Percentiles rank a stretch among this genome's conserved stretches.
phyloP scores from a whole-genome alignment of 306 rosid species.

The Malus orientalis region DNA sequence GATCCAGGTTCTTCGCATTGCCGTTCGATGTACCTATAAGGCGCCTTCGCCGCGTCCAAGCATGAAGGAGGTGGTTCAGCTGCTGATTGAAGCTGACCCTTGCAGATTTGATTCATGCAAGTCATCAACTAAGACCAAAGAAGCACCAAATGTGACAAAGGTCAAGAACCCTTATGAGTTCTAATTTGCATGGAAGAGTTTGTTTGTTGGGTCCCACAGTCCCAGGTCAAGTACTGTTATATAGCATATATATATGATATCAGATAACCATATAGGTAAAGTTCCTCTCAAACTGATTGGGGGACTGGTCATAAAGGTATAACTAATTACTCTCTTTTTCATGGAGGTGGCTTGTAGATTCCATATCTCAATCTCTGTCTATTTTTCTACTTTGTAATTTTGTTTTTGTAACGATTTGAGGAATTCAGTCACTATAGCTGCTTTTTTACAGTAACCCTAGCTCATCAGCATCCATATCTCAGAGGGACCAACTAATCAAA shows the following conservation, averaged over 20 bases:
- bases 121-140: conserved; percentile 49
- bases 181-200: conserved; percentile 4
- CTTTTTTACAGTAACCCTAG: conserved; percentile 17
- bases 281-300: background rate
- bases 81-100: conserved; percentile 67
- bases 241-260: background rate
- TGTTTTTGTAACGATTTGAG: conserved; percentile 25
- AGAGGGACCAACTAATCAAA: conserved; percentile 24
- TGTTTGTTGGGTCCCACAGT: background rate
- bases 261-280: background rate
- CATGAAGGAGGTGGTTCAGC: conserved; percentile 89
- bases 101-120: conserved; percentile 40
- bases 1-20: conserved; percentile 62
- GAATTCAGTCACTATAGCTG: conserved; percentile 17
- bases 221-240: background rate
- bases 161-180: conserved; percentile 3
- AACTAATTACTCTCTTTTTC: conserved; percentile 2
- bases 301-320: conserved; percentile 14
- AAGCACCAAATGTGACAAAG: conserved; percentile 23
- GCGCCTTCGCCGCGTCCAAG: conserved; percentile 73
- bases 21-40: conserved; percentile 84
- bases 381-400: conserved; percentile 15
- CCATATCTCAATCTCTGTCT: conserved; percentile 22
- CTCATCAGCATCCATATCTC: conserved; percentile 13
- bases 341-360: conserved; percentile 42